Percentiles rank a stretch among this genome's conserved stretches.
Evolutionary conservation across 805 yeast species (phyloP).

Genomic region (Metschnikowia lunata): DNA sequence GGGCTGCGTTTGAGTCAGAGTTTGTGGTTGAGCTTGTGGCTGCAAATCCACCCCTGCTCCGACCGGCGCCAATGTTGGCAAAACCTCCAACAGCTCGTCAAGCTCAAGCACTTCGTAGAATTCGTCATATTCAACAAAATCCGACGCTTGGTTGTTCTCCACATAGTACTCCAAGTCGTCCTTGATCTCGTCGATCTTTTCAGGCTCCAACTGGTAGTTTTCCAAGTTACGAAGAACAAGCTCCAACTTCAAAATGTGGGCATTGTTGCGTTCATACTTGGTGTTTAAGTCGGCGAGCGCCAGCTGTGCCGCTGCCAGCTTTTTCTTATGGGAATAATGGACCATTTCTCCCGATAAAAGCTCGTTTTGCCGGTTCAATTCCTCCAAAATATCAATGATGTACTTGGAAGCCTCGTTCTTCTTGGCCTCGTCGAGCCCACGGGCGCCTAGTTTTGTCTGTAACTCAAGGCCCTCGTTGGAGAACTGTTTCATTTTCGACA

Average conservation of each 20-base stretch:
- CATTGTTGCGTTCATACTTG: slow-evolving; percentile 65
- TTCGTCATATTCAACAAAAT: slow-evolving; percentile 90
- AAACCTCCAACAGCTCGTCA: slow-evolving; percentile 34
- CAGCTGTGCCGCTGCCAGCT: slow-evolving; percentile 52
- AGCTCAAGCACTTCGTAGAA: slow-evolving; percentile 83
- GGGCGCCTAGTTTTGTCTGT: slow-evolving; percentile 45
- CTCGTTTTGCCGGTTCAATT: slow-evolving; percentile 77
- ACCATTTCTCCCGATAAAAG: slow-evolving; percentile 64
- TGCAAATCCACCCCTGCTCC: not conserved
- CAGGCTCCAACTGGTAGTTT: slow-evolving; percentile 69
- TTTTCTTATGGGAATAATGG: slow-evolving; percentile 39
- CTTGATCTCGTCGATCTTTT: slow-evolving; percentile 66
- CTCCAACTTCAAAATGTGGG: slow-evolving; percentile 77
- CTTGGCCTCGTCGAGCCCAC: slow-evolving; percentile 56
- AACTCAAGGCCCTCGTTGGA: slow-evolving; percentile 86
- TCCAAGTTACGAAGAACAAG: slow-evolving; percentile 70
- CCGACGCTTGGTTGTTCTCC: slow-evolving; percentile 88
- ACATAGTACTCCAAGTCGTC: slow-evolving; percentile 93
- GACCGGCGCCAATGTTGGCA: slow-evolving; percentile 1
- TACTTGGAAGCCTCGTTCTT: slow-evolving; percentile 70
- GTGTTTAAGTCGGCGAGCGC: slow-evolving; percentile 61
- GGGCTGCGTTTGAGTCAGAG: not conserved
- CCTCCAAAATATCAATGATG: slow-evolving; percentile 68
- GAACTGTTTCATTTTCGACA: slow-evolving; percentile 90
- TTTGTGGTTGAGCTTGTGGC: not conserved